Conservation (phyloP, 1,139 yeast species). For the Saccharomycopsis crataegensis region DNA sequence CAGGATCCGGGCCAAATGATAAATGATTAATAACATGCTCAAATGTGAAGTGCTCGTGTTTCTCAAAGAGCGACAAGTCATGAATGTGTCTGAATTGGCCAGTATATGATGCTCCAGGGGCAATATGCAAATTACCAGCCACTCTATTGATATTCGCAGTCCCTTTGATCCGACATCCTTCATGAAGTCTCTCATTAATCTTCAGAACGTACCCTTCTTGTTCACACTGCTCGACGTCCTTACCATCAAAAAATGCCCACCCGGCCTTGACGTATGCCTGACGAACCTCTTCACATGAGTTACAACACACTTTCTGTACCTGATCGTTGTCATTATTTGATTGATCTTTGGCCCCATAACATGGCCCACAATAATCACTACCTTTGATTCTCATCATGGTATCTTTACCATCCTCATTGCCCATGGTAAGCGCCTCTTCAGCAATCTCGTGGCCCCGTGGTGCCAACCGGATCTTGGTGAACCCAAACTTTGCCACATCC, state of each 20-base stretch:
- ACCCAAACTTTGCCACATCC: slow-evolving; percentile 64
- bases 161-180: slow-evolving; percentile 87
- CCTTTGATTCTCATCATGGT: slow-evolving; percentile 29
- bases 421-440: slow-evolving; percentile 27
- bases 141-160: slow-evolving; percentile 74
- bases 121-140: slow-evolving; percentile 88
- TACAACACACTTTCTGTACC: slow-evolving; percentile 58
- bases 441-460: slow-evolving; percentile 36
- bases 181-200: slow-evolving; percentile 52
- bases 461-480: slow-evolving; percentile 59
- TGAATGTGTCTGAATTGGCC: slow-evolving; percentile 62
- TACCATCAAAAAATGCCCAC: slow-evolving; percentile 92
- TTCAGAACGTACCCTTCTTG: slow-evolving; percentile 70
- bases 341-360: slow-evolving; percentile 80
- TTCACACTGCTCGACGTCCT: slow-evolving; percentile 83
- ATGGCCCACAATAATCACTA: slow-evolving; percentile 70
- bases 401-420: slow-evolving; percentile 22
- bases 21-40: slow-evolving; percentile 73
- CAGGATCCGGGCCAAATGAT: slow-evolving; percentile 69
- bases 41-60: slow-evolving; percentile 47
- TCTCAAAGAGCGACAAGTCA: slow-evolving; percentile 67
- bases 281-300: slow-evolving; percentile 75
- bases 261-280: slow-evolving; percentile 66
- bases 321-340: slow-evolving; percentile 37
- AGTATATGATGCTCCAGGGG: slow-evolving; percentile 76